Percentiles rank a stretch among this genome's conserved stretches.
phyloP scores from a whole-genome alignment of 83 land plant species.

The Thuja plicata region DNA sequence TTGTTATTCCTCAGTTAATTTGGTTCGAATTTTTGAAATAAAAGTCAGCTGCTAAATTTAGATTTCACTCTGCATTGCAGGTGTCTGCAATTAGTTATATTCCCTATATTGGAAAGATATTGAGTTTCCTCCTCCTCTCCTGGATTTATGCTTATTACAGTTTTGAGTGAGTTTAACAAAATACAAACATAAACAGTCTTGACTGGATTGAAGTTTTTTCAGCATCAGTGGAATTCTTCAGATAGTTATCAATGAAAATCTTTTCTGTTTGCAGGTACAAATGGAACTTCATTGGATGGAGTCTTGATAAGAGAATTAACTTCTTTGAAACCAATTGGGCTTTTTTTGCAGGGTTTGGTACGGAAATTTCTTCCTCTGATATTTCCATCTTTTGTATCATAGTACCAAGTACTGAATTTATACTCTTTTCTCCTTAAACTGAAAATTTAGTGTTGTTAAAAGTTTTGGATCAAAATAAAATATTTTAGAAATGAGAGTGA shows the following conservation, averaged over 20 bases:
- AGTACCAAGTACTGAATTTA: background rate
- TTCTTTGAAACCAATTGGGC: conserved; percentile 87
- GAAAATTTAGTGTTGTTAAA: background rate
- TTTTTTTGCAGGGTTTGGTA: conserved; percentile 86
- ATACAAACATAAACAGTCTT: background rate
- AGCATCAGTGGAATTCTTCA: background rate
- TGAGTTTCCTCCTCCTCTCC: conserved; percentile 3
- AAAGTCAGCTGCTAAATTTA: background rate
- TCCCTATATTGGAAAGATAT: conserved; percentile 3
- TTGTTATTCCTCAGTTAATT: background rate
- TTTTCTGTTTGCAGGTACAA: conserved; percentile 57
- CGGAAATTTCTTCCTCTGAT: background rate
- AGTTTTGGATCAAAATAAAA: background rate
- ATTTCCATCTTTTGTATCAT: background rate
- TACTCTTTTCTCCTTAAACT: background rate
- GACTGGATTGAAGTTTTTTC: background rate
- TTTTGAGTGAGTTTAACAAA: conserved; percentile 1
- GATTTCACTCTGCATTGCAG: background rate
- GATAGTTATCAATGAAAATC: background rate
- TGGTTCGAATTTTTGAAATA: background rate
- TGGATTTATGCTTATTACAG: conserved; percentile 15
- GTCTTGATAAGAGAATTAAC: conserved; percentile 54
- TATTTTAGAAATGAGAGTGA: background rate
- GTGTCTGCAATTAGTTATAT: conserved; percentile 11
- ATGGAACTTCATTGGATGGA: conserved; percentile 60